Evolutionary conservation across 1,284 basidiomycete species (phyloP), one percentile per base, ranked within the genome.

Genomic region (Leccinum subrobustum): DNA sequence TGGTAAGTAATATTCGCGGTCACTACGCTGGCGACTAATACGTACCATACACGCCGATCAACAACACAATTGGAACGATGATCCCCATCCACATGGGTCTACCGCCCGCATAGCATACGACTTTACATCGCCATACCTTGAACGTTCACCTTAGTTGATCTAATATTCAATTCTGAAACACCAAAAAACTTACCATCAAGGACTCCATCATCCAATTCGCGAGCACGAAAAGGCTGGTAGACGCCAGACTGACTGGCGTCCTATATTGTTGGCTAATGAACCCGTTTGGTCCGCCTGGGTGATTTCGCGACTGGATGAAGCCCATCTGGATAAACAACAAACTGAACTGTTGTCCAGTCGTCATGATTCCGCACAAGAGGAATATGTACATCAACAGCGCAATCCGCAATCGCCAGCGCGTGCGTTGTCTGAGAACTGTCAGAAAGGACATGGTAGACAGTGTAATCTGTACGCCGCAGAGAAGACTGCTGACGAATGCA

Each of bases 151-250:
- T 18, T n/a, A 42, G 54, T 0, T 58, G 52, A 52, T 39, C n/a
- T 48, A 31, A 20, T 20, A 35, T 52, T 14, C 16, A 2, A 25
- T 14, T 2, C 4, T 12, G 27, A 52, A 52, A 33, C 5, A 3
- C 9, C 18, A 42, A 48, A n/a, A 64, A n/a, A 64, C 69, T 70
- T 52, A 69, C 68, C 64, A 71, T 23, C 25, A 69, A 50, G 0
- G 60, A 54, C 39, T 69, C 68, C 57, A 68, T 71, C 70, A 71
- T 62, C 69, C 69, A 69, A 27, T 64, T 70, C 0, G 63, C 61
- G 6, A 61, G 47, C 16, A 71, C 44, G 23, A 68, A 67, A 27
- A 68, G 23, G 20, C 18, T 20, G 3, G 58, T 54, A 16, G 60
- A 56, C 7, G 42, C 58, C 16, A 67, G 3, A 27, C 33, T n/a